A percentile compares a stretch with the other conserved stretches of the same genome.
These are phyloP conservation scores for Sophora flavescens DNA, from an alignment of 306 rosid genomes.

Conservation along the genomic window DNA sequence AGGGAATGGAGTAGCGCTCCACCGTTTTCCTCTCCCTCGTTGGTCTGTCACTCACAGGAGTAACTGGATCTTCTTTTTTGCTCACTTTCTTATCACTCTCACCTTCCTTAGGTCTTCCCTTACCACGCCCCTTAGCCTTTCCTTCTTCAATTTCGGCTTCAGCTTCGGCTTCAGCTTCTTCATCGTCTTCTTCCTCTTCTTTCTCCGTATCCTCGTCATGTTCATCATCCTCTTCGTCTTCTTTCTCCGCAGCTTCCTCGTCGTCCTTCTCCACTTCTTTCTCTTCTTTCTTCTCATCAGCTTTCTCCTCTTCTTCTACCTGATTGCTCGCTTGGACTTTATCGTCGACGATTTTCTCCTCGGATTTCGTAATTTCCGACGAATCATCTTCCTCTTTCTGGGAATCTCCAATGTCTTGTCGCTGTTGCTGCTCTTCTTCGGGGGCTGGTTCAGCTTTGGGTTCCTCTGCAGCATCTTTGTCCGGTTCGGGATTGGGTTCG, in stretches of 20 bases:
- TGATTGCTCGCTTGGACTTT: background rate
- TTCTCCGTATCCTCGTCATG: background rate
- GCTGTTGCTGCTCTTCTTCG: no score
- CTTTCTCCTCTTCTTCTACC: constrained; percentile 6
- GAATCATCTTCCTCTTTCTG: constrained; percentile 12
- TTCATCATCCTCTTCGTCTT: background rate
- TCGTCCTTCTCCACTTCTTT: background rate
- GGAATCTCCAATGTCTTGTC: background rate
- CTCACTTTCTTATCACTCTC: constrained; percentile 12
- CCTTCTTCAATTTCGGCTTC: constrained; percentile 20
- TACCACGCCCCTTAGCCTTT: constrained; percentile 38
- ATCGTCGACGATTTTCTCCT: constrained; percentile 4
- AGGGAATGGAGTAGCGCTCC: constrained; percentile 74
- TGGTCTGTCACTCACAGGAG: constrained; percentile 79
- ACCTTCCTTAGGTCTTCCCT: constrained; percentile 40
- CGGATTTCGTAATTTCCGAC: constrained; percentile 15
- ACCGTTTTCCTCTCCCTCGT: constrained; percentile 89
- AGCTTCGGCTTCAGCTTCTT: background rate
- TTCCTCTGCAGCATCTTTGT: background rate
- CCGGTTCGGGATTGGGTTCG: background rate
- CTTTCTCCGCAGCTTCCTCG: background rate
- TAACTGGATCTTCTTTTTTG: constrained; percentile 50
- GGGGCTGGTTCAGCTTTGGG: background rate
- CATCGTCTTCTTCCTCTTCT: constrained; percentile 22
- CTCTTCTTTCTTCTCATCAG: background rate